A percentile compares a stretch with the other conserved stretches of the same genome.
Conservation (phyloP, 345 rosid genomes). For the Aquilaria yunnanensis region DNA sequence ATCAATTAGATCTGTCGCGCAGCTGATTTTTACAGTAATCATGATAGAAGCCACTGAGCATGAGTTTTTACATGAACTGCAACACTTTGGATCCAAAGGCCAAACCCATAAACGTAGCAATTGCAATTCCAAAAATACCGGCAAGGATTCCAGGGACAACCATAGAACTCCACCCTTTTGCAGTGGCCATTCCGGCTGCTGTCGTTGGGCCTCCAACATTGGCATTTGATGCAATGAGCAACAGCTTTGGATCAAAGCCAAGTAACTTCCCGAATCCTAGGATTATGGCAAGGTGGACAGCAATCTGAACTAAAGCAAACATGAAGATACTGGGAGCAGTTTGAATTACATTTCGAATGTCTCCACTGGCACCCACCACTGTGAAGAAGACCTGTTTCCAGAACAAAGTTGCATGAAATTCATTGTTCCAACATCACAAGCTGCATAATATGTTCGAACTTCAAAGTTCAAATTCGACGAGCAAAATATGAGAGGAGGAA, state of each 20-base stretch:
- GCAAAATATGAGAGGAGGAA: background rate
- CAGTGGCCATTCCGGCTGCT: constrained; percentile 90
- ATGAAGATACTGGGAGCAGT: constrained; percentile 87
- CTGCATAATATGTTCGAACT: background rate
- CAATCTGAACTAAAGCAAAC: constrained; percentile 70
- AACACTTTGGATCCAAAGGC: constrained; percentile 50
- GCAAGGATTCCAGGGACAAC: constrained; percentile 68
- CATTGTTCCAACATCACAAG: background rate
- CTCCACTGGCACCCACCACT: constrained; percentile 83
- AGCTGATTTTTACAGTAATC: background rate
- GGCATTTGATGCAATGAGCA: constrained; percentile 91
- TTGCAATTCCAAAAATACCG: constrained; percentile 69
- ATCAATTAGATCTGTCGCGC: too few species aligned
- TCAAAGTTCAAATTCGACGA: background rate
- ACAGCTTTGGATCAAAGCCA: constrained; percentile 52
- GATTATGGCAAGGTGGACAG: constrained; percentile 64
- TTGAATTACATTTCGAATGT: constrained; percentile 67
- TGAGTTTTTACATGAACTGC: constrained; percentile 36
- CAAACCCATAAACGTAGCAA: constrained; percentile 72
- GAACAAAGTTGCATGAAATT: background rate
- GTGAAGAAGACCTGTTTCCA: constrained; percentile 67
- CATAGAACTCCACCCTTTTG: constrained; percentile 77
- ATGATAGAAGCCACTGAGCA: background rate
- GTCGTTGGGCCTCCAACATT: constrained; percentile 93
- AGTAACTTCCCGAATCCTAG: constrained; percentile 76